Percentiles rank a stretch among this genome's conserved stretches.
These are phyloP conservation scores for Lecanosticta acicola DNA, from an alignment of 2,329 filamentous ascomycete genomes.

Conservation along the genomic window DNA sequence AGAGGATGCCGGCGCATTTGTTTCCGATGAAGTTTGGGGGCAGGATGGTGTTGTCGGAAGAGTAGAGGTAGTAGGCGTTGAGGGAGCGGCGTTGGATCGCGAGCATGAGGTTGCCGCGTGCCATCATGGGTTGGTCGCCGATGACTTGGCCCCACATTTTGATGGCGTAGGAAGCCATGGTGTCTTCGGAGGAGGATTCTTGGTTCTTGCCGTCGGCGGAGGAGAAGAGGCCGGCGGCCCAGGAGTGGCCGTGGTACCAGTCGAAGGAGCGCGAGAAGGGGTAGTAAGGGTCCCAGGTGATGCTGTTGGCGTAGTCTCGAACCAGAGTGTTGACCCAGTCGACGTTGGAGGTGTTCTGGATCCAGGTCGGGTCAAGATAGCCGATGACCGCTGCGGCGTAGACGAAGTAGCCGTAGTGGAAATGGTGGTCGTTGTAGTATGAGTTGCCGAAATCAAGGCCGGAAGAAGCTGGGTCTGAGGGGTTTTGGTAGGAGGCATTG, in stretches of 20 bases:
- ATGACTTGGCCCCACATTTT: conserved; percentile 88
- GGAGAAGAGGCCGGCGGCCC: conserved; percentile 76
- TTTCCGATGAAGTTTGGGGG: conserved; percentile 75
- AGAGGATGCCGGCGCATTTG: conserved; percentile 60
- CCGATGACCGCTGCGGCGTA: conserved; percentile 79
- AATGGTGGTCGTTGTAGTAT: conserved; percentile 66
- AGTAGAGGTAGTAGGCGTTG: conserved; percentile 77
- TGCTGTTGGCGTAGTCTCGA: conserved; percentile 77
- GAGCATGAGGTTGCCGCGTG: conserved; percentile 75
- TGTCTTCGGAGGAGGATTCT: conserved; percentile 87
- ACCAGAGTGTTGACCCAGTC: conserved; percentile 78
- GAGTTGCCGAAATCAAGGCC: conserved; percentile 85
- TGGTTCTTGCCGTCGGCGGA: conserved; percentile 71
- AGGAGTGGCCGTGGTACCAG: conserved; percentile 91
- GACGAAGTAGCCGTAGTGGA: conserved; percentile 77
- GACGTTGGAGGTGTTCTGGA: conserved; percentile 56
- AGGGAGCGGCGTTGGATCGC: conserved; percentile 69
- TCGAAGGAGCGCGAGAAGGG: conserved; percentile 81
- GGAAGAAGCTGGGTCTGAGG: conserved; percentile 48
- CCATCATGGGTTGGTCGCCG: conserved; percentile 73
- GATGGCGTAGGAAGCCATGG: conserved; percentile 77
- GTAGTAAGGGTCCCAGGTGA: conserved; percentile 64
- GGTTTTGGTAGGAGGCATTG: conserved; percentile 67
- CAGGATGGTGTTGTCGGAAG: conserved; percentile 61
- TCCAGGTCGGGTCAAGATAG: conserved; percentile 69